Evolutionary conservation across 345 rosid species (phyloP), one percentile per base, ranked within the genome.

Genomic region (Carallia brachiata): DNA sequence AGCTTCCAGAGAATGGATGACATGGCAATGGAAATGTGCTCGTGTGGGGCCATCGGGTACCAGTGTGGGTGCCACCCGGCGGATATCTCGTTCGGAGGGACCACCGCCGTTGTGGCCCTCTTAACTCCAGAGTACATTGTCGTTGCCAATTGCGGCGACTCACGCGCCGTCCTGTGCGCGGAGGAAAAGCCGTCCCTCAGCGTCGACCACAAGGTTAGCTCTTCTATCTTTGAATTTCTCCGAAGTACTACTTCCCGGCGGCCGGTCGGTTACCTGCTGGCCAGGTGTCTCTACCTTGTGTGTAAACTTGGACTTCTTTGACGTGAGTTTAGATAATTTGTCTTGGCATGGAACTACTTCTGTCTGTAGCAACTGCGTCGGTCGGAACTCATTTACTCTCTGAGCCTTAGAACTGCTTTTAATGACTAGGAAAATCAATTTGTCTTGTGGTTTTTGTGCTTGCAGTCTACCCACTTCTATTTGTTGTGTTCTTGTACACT

Each of bases 141-240:
- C 19, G 84, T 88, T 13, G 92, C 88, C 19, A 88, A 85, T 63
- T 84, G 88, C 66, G 90, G 92, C 6, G 92, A 85, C 70, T 88
- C 92, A 50, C 90, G 88, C 57, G 88, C 90, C 73, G 87, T 86
- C 63, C 87, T 88, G n/a, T 78, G 82, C 82, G 87, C 0, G 86
- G 70, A 5, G 84, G 88, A 6, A 73, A 57, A 69, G 84, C 85
- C 17, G 28, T 84, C 89, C 19, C 84, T 88, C 23, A 80, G 84
- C 37, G 65, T 60, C 12, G 92, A 88, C 77, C 92, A 85, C 55
- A 88, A 85, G 89, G 88, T 87, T 61, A 62, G 83, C 61, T 65
- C 69, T 44, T 44, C 15, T 10, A 10, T 10, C 12, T 44, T 44
- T 44, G 2, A 44, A 44, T 0, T 10, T 44, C 48, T 44, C 15